phyloP scores from a whole-genome alignment of 345 rosid genomes.

The Nephelium lappaceum region DNA sequence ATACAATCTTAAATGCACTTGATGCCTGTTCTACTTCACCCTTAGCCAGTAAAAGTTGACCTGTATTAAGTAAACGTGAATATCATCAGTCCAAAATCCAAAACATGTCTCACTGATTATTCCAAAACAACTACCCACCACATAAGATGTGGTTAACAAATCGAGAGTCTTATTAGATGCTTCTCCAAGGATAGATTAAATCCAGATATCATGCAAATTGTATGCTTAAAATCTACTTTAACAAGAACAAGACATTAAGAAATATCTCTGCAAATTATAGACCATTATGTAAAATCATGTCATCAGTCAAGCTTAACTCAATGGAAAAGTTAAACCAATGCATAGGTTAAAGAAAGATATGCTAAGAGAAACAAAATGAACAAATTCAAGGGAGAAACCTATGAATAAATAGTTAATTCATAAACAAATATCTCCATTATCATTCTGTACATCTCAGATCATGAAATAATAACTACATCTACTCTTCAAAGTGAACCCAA shows the following conservation, averaged over 20 bases:
- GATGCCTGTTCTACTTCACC: conserved; percentile 92
- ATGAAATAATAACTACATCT: background rate
- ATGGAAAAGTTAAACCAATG: background rate
- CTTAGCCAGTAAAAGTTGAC: conserved; percentile 95
- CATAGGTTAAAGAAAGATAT: background rate
- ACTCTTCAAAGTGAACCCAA: background rate
- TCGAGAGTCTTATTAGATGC: background rate
- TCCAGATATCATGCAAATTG: background rate
- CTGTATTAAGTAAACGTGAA: conserved; percentile 42
- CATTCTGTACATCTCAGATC: background rate
- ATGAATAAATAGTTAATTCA: background rate
- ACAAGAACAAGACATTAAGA: background rate
- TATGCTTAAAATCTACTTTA: background rate
- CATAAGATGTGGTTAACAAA: background rate
- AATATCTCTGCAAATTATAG: background rate
- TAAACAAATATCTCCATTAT: background rate
- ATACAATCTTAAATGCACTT: conserved; percentile 83
- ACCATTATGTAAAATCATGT: background rate
- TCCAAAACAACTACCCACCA: background rate
- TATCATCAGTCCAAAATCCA: background rate
- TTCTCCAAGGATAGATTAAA: background rate
- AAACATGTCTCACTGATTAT: background rate
- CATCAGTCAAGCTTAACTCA: background rate
- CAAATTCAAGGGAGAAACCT: background rate
- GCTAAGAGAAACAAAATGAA: background rate